A percentile compares a stretch with the other conserved stretches of the same genome.
phyloP scores from a whole-genome alignment of 495 filamentous ascomycete genomes.

The Xeromyces bisporus region DNA sequence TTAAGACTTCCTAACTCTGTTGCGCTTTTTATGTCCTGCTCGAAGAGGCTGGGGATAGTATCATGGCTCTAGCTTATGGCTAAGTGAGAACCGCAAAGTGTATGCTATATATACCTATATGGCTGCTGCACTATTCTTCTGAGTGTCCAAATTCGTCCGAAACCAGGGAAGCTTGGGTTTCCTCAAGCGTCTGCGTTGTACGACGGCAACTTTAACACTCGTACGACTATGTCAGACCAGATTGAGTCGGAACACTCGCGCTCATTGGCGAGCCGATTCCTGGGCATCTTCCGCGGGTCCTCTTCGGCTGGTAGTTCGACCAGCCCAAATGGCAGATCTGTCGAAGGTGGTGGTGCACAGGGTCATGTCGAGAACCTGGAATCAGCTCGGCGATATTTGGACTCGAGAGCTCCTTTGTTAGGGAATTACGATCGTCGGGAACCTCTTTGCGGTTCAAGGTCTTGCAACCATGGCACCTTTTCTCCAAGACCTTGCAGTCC shows the following conservation, averaged over 20 bases:
- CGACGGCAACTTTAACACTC: too few relatives aligned
- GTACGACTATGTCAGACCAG: constrained; percentile 14
- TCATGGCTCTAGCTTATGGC: too few relatives aligned
- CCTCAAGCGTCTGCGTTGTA: too few relatives aligned
- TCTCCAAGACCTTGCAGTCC: constrained; percentile 40
- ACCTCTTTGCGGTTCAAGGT: constrained; percentile 22
- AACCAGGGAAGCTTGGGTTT: too few relatives aligned
- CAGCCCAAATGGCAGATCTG: not conserved
- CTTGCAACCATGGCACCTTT: constrained; percentile 66
- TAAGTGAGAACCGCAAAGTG: too few relatives aligned
- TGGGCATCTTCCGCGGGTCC: constrained; percentile 17
- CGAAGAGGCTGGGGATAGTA: too few relatives aligned
- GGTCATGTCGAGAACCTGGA: constrained; percentile 1
- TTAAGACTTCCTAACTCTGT: too few relatives aligned
- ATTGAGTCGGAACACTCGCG: constrained; percentile 12
- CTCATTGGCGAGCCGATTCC: constrained; percentile 21
- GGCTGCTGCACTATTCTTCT: too few relatives aligned
- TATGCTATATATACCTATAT: too few relatives aligned
- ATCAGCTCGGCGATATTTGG: constrained; percentile 6
- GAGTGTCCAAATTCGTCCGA: too few relatives aligned
- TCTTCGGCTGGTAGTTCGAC: constrained; percentile 4
- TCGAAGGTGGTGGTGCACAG: constrained; percentile 2
- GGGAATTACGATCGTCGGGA: constrained; percentile 20
- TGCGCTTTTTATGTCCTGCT: too few relatives aligned
- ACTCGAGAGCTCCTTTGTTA: constrained; percentile 21